These are phyloP conservation scores for Oryza glumipatula DNA, from an alignment of 176 grass and related monocot species.

Conservation along the genomic window DNA sequence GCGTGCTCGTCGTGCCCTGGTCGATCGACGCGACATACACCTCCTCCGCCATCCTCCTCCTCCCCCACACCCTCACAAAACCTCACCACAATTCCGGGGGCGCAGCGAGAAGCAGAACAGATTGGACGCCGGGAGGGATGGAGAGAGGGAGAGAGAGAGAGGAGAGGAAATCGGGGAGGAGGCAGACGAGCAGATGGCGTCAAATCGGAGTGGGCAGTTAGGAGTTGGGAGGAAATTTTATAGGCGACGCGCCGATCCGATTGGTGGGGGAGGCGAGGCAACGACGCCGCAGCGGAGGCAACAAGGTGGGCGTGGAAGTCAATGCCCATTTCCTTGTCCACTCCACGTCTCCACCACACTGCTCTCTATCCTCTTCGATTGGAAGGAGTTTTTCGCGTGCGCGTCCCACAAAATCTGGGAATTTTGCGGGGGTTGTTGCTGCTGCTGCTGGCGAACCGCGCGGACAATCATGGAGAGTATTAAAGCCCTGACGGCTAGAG, in stretches of 20 bases:
- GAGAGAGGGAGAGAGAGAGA: neutral
- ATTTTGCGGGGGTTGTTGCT: neutral
- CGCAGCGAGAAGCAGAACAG: neutral
- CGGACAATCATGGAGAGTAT: neutral
- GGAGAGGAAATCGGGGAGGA: slow-evolving; percentile 21
- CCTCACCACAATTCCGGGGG: neutral
- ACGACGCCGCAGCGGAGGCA: neutral
- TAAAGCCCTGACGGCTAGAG: neutral
- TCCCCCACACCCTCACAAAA: neutral
- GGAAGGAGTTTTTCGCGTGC: neutral
- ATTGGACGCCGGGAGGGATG: neutral
- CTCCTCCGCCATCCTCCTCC: slow-evolving; percentile 47
- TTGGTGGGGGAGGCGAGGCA: slow-evolving; percentile 1
- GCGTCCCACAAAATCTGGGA: neutral
- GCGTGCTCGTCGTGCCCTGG: slow-evolving; percentile 93
- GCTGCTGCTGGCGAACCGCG: neutral
- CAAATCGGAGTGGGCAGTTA: slow-evolving; percentile 30
- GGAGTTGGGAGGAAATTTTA: slow-evolving; percentile 9
- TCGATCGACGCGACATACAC: slow-evolving; percentile 87
- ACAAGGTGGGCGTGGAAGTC: slow-evolving; percentile 41
- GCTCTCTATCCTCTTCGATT: neutral
- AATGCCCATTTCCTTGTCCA: slow-evolving; percentile 7
- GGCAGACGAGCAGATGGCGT: neutral
- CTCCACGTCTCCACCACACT: neutral
- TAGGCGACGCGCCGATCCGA: slow-evolving; percentile 41